Percentiles rank a stretch among this genome's conserved stretches.
These are phyloP conservation scores for Cladosporium sp. DNA, from an alignment of 2,329 filamentous ascomycete species.

Conservation along the genomic window DNA sequence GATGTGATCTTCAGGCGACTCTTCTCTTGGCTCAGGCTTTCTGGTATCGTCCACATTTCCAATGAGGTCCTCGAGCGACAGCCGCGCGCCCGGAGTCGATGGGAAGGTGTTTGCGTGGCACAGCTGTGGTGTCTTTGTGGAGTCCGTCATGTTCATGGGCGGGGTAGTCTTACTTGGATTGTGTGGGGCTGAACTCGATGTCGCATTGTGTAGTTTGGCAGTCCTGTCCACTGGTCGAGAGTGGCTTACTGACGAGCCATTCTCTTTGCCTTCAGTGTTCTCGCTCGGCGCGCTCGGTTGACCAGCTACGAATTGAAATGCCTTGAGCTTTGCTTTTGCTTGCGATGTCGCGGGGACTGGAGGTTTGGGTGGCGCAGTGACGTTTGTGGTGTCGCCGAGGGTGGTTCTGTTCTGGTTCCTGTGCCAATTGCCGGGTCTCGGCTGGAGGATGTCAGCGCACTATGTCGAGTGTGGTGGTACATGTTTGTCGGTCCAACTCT, in stretches of 20 bases:
- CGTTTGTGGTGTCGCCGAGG: constrained; percentile 27
- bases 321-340: constrained; percentile 56
- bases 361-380: constrained; percentile 37
- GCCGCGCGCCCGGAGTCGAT: constrained; percentile 59
- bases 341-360: constrained; percentile 53
- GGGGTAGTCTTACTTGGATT: constrained; percentile 8
- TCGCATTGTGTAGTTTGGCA: constrained; percentile 12
- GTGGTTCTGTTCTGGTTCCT: constrained; percentile 22
- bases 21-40: constrained; percentile 46
- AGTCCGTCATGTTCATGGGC: constrained; percentile 9
- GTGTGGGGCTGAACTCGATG: constrained; percentile 17
- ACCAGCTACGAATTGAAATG: constrained; percentile 53
- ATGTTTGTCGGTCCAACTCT: neutral
- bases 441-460: constrained; percentile 19
- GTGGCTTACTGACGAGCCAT: constrained; percentile 25
- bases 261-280: constrained; percentile 45
- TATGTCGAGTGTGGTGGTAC: neutral
- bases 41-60: constrained; percentile 60
- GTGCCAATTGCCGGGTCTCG: constrained; percentile 31
- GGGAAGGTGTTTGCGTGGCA: constrained; percentile 45
- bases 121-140: constrained; percentile 26
- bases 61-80: constrained; percentile 62
- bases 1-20: constrained; percentile 62
- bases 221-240: constrained; percentile 1
- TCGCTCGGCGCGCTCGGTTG: constrained; percentile 26